Evolutionary conservation across 129 eudicot genomes (phyloP).

Genomic region (Rutidosis leptorrhynchoides): DNA sequence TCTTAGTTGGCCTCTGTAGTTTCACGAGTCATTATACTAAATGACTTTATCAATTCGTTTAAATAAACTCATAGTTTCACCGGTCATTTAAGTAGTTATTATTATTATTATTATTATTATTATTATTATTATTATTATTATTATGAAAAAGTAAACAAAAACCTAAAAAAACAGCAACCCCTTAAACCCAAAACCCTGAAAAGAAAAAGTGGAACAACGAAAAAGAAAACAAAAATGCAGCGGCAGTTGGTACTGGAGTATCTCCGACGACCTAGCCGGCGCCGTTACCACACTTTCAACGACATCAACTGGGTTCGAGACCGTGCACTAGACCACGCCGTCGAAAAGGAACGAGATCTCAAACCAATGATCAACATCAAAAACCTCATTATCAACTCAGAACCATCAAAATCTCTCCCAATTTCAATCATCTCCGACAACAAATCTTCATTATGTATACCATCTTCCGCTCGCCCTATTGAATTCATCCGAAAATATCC

Average conservation of each 20-base stretch:
- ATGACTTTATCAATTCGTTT: too few relatives aligned
- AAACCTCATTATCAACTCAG: slow-evolving; percentile 51
- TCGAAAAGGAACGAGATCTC: slow-evolving; percentile 68
- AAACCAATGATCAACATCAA: slow-evolving; percentile 62
- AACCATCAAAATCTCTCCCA: slow-evolving; percentile 83
- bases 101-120: too few relatives aligned
- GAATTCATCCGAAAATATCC: slow-evolving; percentile 85
- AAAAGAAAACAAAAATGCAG: background rate
- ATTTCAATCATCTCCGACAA: slow-evolving; percentile 50
- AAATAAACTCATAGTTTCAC: too few relatives aligned
- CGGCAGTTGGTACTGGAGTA: slow-evolving; percentile 5
- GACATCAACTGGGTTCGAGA: slow-evolving; percentile 62
- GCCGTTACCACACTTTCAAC: slow-evolving; percentile 37
- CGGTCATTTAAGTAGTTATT: too few relatives aligned
- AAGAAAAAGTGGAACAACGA: slow-evolving; percentile 7
- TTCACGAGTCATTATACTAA: too few relatives aligned
- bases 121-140: too few relatives aligned
- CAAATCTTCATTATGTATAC: slow-evolving; percentile 42
- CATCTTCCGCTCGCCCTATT: slow-evolving; percentile 71
- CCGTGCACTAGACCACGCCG: slow-evolving; percentile 87
- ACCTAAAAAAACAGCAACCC: background rate
- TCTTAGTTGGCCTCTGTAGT: too few relatives aligned
- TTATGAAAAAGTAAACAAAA: too few relatives aligned
- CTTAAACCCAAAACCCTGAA: slow-evolving; percentile 2
- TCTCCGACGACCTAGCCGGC: slow-evolving; percentile 35